These are phyloP conservation scores for Protomyces inundatus DNA, from an alignment of 1,139 yeast species.

Conservation along the genomic window DNA sequence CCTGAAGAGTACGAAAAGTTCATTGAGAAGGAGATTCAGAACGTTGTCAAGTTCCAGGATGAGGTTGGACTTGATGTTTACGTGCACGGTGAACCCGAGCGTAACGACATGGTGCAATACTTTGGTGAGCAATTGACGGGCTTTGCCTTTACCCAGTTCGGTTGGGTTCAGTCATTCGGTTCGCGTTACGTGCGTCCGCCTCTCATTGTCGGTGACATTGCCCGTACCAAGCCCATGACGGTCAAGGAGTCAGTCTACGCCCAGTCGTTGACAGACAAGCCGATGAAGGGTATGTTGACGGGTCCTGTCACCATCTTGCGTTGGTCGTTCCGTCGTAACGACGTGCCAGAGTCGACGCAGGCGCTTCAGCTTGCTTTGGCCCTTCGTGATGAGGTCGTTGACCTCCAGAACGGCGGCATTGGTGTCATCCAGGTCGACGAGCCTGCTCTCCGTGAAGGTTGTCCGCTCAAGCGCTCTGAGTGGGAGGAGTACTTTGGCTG, in stretches of 20 bases:
- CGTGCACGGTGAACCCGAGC: constrained; percentile 99
- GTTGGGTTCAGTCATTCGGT: constrained; percentile 99
- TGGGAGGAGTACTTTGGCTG: constrained; percentile 94
- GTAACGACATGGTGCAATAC: constrained; percentile 99
- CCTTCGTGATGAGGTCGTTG: constrained; percentile 96
- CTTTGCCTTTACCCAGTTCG: constrained; percentile 95
- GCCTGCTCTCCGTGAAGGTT: constrained; percentile 99
- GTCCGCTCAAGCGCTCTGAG: constrained; percentile 94
- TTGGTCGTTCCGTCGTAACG: constrained; percentile 99
- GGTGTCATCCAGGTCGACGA: constrained; percentile 98
- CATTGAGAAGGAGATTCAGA: constrained; percentile 93
- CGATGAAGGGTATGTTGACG: constrained; percentile 99
- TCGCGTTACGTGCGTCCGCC: constrained; percentile 99
- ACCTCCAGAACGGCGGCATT: constrained; percentile 97
- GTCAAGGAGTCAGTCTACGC: constrained; percentile 99
- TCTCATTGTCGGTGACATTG: constrained; percentile 96
- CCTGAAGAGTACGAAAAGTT: constrained; percentile 92
- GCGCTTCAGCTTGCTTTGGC: constrained; percentile 97
- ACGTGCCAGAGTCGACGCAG: constrained; percentile 87
- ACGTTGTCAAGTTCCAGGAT: constrained; percentile 97
- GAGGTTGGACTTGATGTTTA: constrained; percentile 95
- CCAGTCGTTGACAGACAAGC: constrained; percentile 89
- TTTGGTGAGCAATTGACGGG: constrained; percentile 98
- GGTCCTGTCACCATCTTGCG: constrained; percentile 99
- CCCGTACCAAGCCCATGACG: constrained; percentile 97